Conservation (phyloP, 306 rosid species). For the Vigna reflexopilosa region DNA sequence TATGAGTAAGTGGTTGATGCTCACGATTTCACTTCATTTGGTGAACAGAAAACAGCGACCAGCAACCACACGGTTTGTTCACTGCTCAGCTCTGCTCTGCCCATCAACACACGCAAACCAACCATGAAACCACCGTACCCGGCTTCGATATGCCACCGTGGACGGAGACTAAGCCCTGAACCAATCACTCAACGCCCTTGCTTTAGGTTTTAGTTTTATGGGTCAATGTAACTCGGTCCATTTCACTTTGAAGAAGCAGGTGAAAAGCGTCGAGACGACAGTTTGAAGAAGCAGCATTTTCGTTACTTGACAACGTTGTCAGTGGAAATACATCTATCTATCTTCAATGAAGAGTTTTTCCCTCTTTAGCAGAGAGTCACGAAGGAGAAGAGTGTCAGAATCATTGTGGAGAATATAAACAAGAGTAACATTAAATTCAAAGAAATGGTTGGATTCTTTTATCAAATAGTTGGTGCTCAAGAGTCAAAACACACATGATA, state of each 20-base stretch:
- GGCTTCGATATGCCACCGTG: not conserved
- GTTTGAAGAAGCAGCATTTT: conserved; percentile 55
- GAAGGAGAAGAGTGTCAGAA: not conserved
- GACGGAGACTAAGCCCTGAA: not conserved
- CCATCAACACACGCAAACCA: not conserved
- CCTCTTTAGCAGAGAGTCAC: not conserved
- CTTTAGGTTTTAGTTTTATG: not conserved
- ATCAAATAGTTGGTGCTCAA: conserved; percentile 48
- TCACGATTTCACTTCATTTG: not conserved
- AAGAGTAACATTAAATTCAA: not conserved
- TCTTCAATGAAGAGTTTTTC: not conserved
- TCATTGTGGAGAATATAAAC: conserved; percentile 8
- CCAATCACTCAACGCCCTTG: not conserved
- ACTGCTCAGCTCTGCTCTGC: not conserved
- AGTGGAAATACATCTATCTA: conserved; percentile 13
- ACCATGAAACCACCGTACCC: not conserved
- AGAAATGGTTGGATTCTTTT: conserved; percentile 29
- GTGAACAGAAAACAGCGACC: not conserved
- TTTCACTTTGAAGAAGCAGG: not conserved
- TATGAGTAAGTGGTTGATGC: not conserved
- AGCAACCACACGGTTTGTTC: not conserved
- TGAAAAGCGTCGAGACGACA: conserved; percentile 39
- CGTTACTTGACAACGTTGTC: conserved; percentile 32
- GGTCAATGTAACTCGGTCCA: not conserved
- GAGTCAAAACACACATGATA: not conserved